Conservation (phyloP, 164 flowering plant genomes). For the Liriodendron chinense region DNA sequence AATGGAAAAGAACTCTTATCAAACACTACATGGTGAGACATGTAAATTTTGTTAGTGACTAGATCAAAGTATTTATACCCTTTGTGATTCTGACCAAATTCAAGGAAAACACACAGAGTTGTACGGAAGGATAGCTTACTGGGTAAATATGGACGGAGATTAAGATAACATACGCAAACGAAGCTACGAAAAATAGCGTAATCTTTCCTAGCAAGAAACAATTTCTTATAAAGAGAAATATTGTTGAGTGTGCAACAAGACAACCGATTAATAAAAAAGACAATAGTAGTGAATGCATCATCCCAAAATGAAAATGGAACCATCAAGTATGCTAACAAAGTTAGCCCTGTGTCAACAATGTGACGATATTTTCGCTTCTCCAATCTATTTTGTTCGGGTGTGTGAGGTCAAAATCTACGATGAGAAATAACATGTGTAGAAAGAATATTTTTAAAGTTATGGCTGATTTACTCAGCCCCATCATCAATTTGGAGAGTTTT, state of each 20-base stretch:
- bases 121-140: not conserved
- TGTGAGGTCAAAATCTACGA: no score
- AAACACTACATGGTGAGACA: not conserved
- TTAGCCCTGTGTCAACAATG: no score
- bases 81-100: not conserved
- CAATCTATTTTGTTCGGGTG: no score
- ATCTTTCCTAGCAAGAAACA: not conserved
- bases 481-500: no score
- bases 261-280: not conserved
- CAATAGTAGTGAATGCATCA: no score
- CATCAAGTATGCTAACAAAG: no score
- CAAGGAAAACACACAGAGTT: not conserved
- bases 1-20: not conserved
- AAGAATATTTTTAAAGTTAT: no score
- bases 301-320: no score
- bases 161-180: not conserved
- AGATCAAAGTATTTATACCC: not conserved
- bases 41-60: not conserved
- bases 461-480: no score
- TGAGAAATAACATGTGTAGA: no score
- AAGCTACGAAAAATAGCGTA: not conserved
- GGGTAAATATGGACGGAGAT: not conserved
- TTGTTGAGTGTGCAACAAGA: not conserved
- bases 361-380: no score
- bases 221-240: not conserved